phyloP scores from a whole-genome alignment of 768 basidiomycete genomes.

The Lenzites betulinus region DNA sequence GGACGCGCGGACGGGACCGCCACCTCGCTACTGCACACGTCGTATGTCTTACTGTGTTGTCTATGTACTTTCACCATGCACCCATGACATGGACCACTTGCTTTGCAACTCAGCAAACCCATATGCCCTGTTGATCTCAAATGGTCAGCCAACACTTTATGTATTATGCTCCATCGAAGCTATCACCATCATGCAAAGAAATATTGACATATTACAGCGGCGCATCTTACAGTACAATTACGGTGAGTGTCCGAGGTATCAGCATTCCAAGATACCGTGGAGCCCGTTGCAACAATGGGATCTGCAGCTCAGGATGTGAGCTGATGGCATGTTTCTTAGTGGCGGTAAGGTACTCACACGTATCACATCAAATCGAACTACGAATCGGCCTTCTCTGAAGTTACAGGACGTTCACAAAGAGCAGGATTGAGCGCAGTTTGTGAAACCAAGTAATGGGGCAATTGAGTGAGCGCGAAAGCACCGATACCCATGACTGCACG shows the following conservation, averaged over 20 bases:
- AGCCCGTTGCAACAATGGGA: too few species aligned
- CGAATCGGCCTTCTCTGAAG: neutral
- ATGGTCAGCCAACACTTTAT: too few species aligned
- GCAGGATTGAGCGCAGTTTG: neutral
- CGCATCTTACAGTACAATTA: too few species aligned
- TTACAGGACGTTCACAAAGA: neutral
- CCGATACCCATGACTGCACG: constrained; percentile 1
- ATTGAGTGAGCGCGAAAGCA: constrained; percentile 3
- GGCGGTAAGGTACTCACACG: too few species aligned
- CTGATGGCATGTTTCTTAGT: too few species aligned
- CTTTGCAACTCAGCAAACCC: constrained; percentile 13
- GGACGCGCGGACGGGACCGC: constrained; percentile 10
- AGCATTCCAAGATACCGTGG: too few species aligned
- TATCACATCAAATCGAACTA: neutral
- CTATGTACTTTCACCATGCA: constrained; percentile 18
- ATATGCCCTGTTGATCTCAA: too few species aligned
- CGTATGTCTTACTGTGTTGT: constrained; percentile 17
- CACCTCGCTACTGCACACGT: constrained; percentile 7
- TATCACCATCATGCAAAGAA: too few species aligned
- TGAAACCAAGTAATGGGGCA: neutral
- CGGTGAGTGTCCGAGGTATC: too few species aligned
- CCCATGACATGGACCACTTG: constrained; percentile 14
- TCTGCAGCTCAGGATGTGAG: too few species aligned
- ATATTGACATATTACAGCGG: too few species aligned
- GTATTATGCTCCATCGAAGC: too few species aligned